Conservation (phyloP, 768 basidiomycete species). For the Polyporus arcularius region DNA sequence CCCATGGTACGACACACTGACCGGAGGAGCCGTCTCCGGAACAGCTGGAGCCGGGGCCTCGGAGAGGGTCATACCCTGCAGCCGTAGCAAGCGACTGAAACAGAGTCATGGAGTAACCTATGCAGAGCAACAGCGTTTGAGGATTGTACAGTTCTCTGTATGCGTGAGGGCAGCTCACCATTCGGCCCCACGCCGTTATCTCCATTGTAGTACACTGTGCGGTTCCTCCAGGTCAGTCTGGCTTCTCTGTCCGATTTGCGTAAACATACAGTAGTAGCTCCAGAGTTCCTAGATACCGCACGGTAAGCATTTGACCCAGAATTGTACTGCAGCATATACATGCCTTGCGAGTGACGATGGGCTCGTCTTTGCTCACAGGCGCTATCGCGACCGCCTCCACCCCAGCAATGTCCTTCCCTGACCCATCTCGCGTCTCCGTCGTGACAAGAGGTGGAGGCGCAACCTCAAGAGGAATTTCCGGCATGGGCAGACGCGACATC, state of each 20-base stretch:
- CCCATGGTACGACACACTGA: constrained; percentile 80
- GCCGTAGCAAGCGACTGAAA: constrained; percentile 73
- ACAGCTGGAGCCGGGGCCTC: constrained; percentile 74
- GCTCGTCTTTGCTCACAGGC: constrained; percentile 45
- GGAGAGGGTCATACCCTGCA: constrained; percentile 74
- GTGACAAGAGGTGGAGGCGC: constrained; percentile 3
- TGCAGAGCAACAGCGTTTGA: neutral
- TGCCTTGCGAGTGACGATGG: constrained; percentile 61
- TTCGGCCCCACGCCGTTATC: constrained; percentile 75
- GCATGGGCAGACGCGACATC: constrained; percentile 15
- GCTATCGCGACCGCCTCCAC: constrained; percentile 13
- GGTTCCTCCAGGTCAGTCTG: constrained; percentile 1
- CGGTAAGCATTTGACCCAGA: neutral
- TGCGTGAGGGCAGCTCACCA: constrained; percentile 28
- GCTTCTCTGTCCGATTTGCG: neutral
- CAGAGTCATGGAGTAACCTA: constrained; percentile 64
- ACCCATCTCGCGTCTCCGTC: constrained; percentile 4
- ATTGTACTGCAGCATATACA: neutral
- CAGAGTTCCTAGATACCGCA: constrained; percentile 56
- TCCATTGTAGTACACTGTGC: constrained; percentile 77
- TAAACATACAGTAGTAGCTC: constrained; percentile 71
- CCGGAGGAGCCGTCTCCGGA: constrained; percentile 57
- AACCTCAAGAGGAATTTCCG: constrained; percentile 5
- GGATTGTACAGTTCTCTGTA: neutral
- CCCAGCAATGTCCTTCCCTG: constrained; percentile 5